These are phyloP conservation scores for Podosphaera xanthii DNA, from an alignment of 2,329 filamentous ascomycete genomes.

Conservation along the genomic window DNA sequence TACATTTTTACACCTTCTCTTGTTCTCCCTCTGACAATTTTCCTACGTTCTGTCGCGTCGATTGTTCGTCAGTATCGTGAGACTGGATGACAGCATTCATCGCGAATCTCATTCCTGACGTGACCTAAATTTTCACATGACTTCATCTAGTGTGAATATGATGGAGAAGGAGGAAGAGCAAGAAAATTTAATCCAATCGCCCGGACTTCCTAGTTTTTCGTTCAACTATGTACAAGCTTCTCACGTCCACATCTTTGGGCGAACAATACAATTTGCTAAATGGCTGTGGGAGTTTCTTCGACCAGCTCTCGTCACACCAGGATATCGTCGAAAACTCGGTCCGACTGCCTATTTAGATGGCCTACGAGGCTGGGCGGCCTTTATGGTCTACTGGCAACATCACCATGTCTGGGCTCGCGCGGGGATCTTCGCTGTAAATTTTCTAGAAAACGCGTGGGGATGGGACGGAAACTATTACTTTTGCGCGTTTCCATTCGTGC, in stretches of 20 bases:
- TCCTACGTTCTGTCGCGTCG: too few species aligned
- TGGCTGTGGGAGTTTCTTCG: constrained; percentile 1
- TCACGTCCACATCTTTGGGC: not conserved
- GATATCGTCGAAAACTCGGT: not conserved
- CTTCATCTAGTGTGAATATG: too few species aligned
- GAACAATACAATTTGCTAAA: not conserved
- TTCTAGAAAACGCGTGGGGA: constrained; percentile 14
- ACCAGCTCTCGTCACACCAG: not conserved
- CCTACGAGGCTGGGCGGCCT: constrained; percentile 24
- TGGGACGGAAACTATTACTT: constrained; percentile 16
- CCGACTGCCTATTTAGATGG: constrained; percentile 25
- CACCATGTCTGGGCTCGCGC: constrained; percentile 18
- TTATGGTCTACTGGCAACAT: constrained; percentile 25
- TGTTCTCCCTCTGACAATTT: too few species aligned
- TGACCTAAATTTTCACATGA: too few species aligned
- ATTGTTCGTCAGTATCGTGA: too few species aligned
- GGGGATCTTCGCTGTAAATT: constrained; percentile 2
- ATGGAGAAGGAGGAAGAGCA: too few species aligned
- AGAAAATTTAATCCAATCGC: too few species aligned
- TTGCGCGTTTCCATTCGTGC: constrained; percentile 30
- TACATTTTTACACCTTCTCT: too few species aligned
- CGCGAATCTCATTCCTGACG: too few species aligned
- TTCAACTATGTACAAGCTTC: not conserved
- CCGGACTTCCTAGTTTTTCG: too few species aligned
- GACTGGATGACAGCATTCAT: too few species aligned